Base-by-base conservation (phyloP, 129 eudicot genomes). In the Rutidosis leptorrhynchoides region DNA sequence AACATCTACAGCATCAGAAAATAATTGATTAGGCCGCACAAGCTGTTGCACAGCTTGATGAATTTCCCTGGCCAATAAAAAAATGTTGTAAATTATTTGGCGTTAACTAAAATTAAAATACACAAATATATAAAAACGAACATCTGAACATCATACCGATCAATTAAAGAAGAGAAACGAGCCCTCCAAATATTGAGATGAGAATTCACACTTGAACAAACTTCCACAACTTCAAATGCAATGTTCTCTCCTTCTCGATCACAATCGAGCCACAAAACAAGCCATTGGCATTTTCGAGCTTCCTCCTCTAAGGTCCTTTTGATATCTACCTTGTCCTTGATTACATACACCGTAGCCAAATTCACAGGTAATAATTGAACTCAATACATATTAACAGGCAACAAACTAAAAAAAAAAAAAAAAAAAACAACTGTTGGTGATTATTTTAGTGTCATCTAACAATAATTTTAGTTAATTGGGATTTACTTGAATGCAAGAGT, bases 241-340 rank as follows among this genome's bases (percentile, higher is more conserved):
- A 92, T 92, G 76, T 92, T 92, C 74, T 92, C 98, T 66, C 98
- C 98, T 88, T 92, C 98, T 71, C 91, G 76, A 26, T 92, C 98
- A 69, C 98, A 16, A 66, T 66, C 45, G 14, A 27, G 45, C 60
- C 57, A 48, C 58, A 66, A 28, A 12, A 58, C 64, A 29, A 58
- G 64, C 64, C 64, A 58, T 20, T 58, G 64, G 42, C 64, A 87
- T 76, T 71, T 87, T 62, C 93, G 77, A 57, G 92, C 87, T 77
- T 90, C 97, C 73, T 87, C 87, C 78, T 90, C 95, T 77, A 90
- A 71, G 21, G 97, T 90, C 83, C 62, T 83, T 67, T 76, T 78
- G 29, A 90, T 87, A 48, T 85, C 92, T 42, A 79, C 67, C 74
- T 90, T 90, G 74, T 90, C 97, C 92, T 90, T 78, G 23, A 76